A percentile compares a stretch with the other conserved stretches of the same genome.
Conservation (phyloP, 164 flowering plant genomes). For the Vitis riparia region DNA sequence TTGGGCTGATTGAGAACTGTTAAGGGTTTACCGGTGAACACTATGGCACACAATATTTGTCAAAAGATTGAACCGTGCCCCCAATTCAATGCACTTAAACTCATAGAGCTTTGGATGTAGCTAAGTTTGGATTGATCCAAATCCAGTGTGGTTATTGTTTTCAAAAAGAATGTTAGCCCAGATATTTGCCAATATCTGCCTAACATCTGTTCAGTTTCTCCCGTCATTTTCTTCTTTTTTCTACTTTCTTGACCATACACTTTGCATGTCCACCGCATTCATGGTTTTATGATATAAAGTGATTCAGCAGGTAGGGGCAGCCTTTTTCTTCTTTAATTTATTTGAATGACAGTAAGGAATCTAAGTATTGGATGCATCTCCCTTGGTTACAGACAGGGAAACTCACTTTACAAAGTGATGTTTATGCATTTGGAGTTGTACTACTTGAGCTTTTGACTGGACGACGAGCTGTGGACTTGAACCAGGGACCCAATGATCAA, state of each 20-base stretch:
- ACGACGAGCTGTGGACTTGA: constrained; percentile 82
- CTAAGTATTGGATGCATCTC: constrained; percentile 1
- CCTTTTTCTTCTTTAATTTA: not conserved
- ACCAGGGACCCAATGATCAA: constrained; percentile 83
- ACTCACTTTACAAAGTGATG: constrained; percentile 93
- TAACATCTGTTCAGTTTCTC: not conserved
- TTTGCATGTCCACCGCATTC: not conserved
- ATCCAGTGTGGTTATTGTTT: no score
- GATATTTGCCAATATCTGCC: not conserved
- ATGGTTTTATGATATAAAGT: not conserved
- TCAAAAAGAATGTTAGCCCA: no score
- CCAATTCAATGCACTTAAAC: no score
- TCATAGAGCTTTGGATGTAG: no score
- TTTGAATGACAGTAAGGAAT: no score
- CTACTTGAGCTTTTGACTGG: constrained; percentile 96
- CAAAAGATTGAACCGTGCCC: no score
- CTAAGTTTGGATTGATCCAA: no score
- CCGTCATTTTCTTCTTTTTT: not conserved
- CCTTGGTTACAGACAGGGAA: constrained; percentile 79
- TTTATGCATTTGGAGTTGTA: constrained; percentile 97
- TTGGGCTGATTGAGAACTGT: no score
- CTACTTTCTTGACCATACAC: not conserved
- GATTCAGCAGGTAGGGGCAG: not conserved
- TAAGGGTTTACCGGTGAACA: no score
- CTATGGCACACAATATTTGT: no score